Evolutionary conservation across 441 rosid species (phyloP), one percentile per base, ranked within the genome.

Genomic region (Pelargonium citronellum): DNA sequence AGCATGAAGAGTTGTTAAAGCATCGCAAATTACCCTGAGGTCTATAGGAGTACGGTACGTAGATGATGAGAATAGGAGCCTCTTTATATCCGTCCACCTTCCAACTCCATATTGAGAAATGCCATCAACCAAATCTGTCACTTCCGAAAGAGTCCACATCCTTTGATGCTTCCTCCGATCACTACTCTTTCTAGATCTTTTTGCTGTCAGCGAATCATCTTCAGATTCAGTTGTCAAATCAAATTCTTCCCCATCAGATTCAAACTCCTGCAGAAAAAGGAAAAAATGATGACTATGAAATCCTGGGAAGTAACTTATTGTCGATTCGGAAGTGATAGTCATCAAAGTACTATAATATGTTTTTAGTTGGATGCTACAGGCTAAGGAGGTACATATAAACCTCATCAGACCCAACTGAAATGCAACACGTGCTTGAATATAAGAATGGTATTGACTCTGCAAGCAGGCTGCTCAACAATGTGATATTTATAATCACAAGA

Each of bases 31-130:
- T 89, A 95, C 97, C 93, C 99, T 87, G 76, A 95, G 83, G 88
- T 95, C 96, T n/a, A 91, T 69, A 19, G 96, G 94, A 3, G 95
- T 95, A 57, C 99, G 92, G 71, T 91, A 73, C 37, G 90, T 76
- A 70, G 92, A 75, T 0, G 96, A 81, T 44, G 85, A 69, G 75
- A 91, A 91, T 73, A 85, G 78, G 49, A 74, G 78, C 74, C 86
- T 87, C 81, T 90, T 90, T 81, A 94, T 91, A 77, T 90, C 94
- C 1, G 96, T 94, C 97, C 99, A 94, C 82, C 83, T 89, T 63
- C 97, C 95, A 72, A 89, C 92, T 80, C 96, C 97, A 73, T 73
- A 89, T 72, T 82, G 82, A 81, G 91, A 80, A 75, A 95, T 87
- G 64, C 97, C 99, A 78, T 95, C 92, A 77, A 91, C 77, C 82